Conservation (phyloP, 345 rosid species). For the Ailanthus altissimus region DNA sequence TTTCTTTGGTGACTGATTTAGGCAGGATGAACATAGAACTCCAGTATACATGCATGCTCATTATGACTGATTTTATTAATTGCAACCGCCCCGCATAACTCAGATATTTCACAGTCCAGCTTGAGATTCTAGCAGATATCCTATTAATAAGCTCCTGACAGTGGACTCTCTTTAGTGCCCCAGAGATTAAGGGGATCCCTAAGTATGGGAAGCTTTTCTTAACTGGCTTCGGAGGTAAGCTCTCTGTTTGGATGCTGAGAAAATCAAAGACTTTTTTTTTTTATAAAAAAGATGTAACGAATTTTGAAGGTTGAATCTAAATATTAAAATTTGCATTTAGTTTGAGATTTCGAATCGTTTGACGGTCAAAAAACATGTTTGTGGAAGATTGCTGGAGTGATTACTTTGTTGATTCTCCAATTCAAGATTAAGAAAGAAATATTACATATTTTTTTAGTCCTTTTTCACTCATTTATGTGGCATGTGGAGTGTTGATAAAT, state of each 20-base stretch:
- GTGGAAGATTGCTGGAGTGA: background rate
- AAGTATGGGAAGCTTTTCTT: conserved; percentile 45
- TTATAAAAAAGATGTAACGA: background rate
- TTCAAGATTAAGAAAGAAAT: background rate
- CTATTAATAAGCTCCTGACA: no score
- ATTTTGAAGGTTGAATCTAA: background rate
- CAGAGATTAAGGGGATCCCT: no score
- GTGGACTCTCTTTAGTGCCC: no score
- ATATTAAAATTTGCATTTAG: background rate
- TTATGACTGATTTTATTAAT: no score
- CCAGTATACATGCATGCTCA: no score
- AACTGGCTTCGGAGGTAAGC: conserved; percentile 45
- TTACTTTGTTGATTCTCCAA: background rate
- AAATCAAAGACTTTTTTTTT: background rate
- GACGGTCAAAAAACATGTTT: background rate
- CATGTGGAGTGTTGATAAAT: background rate
- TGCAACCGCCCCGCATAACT: no score
- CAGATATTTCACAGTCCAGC: no score
- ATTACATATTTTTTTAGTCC: background rate
- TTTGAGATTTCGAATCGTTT: background rate
- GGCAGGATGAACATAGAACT: no score
- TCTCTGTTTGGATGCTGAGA: conserved; percentile 16
- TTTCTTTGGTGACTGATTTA: no score
- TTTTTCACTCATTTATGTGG: background rate
- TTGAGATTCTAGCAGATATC: no score